Evolutionary conservation across 148 eudicot species (phyloP).

Genomic region (Cornus florida): DNA sequence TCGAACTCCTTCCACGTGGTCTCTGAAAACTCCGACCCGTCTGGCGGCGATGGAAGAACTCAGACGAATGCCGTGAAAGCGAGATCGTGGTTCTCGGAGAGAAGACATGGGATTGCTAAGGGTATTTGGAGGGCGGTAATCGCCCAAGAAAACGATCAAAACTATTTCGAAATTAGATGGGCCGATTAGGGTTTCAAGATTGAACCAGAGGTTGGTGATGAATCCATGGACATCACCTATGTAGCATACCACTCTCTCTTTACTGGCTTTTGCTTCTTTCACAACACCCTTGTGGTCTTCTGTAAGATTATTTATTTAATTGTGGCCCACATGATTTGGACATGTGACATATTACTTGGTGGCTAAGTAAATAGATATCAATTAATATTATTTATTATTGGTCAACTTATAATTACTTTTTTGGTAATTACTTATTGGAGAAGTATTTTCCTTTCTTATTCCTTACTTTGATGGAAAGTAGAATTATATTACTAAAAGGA

Average conservation of each 20-base stretch:
- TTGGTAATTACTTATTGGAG: too few relatives aligned
- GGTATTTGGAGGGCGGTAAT: constrained; percentile 79
- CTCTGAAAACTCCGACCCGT: constrained; percentile 45
- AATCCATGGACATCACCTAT: constrained; percentile 84
- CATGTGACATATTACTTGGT: too few relatives aligned
- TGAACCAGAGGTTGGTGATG: constrained; percentile 65
- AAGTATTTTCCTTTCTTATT: too few relatives aligned
- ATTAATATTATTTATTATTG: too few relatives aligned
- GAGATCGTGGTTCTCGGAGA: constrained; percentile 77
- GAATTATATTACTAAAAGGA: too few relatives aligned
- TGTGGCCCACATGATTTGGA: too few relatives aligned
- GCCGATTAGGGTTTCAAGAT: constrained; percentile 50
- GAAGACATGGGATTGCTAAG: constrained; percentile 71
- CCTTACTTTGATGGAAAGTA: too few relatives aligned
- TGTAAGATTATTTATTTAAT: too few relatives aligned
- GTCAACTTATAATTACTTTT: too few relatives aligned
- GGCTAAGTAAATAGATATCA: too few relatives aligned
- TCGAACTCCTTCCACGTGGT: constrained; percentile 75
- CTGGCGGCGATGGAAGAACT: constrained; percentile 46
- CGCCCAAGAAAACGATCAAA: constrained; percentile 74
- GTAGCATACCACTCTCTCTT: constrained; percentile 55
- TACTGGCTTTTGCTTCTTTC: constrained; percentile 2
- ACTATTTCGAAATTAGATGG: constrained; percentile 57
- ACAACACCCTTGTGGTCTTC: not conserved
- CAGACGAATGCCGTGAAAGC: constrained; percentile 81